Evolutionary conservation across 2,329 filamentous ascomycete species (phyloP).

Genomic region (Diaporthe longicolla): DNA sequence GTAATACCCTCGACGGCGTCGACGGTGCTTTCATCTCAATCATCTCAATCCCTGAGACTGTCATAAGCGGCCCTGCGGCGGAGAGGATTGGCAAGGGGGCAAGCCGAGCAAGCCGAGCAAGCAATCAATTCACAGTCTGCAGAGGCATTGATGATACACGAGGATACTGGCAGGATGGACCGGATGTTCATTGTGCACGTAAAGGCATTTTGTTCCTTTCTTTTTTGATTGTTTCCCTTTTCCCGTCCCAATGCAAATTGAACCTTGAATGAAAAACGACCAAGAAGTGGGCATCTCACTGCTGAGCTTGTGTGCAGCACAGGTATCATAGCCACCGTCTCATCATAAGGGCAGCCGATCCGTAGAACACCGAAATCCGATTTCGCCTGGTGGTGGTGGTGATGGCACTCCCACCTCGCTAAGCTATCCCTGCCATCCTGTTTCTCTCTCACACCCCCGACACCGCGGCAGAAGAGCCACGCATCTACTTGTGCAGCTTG

Average conservation of each 20-base stretch:
- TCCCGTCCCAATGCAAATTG: slow-evolving; percentile 41
- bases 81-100: no score
- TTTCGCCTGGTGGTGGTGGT: slow-evolving; percentile 41
- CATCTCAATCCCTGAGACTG: background rate
- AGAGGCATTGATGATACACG: background rate
- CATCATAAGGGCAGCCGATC: slow-evolving; percentile 42
- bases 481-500: slow-evolving; percentile 95
- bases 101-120: background rate
- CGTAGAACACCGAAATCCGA: slow-evolving; percentile 44
- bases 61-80: background rate
- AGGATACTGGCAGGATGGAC: slow-evolving; percentile 34
- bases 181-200: slow-evolving; percentile 41
- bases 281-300: slow-evolving; percentile 36
- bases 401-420: slow-evolving; percentile 10
- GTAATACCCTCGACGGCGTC: background rate
- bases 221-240: slow-evolving; percentile 43
- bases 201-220: slow-evolving; percentile 40
- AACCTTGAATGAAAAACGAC: slow-evolving; percentile 40
- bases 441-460: background rate
- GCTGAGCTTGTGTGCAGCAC: slow-evolving; percentile 28
- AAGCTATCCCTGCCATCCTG: slow-evolving; percentile 37
- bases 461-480: slow-evolving; percentile 31
- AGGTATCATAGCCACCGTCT: slow-evolving; percentile 40
- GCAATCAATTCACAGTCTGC: background rate
- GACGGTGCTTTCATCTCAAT: no score